Percentiles rank a stretch among this genome's conserved stretches.
Conservation (phyloP, 2,329 filamentous ascomycete genomes). For the Fusarium buharicum region DNA sequence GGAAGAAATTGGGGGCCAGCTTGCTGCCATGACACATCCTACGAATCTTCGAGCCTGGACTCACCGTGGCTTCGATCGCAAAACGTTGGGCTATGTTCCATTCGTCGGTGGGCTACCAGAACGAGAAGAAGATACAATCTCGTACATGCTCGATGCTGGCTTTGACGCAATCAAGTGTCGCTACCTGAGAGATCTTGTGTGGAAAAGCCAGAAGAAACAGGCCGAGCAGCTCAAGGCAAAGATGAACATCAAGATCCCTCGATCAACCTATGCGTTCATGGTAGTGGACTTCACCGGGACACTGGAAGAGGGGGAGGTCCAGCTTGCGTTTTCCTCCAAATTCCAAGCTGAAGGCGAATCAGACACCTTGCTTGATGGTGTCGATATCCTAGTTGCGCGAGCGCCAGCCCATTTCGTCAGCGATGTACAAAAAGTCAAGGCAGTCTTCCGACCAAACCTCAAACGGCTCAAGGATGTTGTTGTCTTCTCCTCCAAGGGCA, state of each 20-base stretch:
- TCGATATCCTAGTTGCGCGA: slow-evolving; percentile 73
- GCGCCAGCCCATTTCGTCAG: slow-evolving; percentile 75
- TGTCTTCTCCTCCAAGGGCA: slow-evolving; percentile 75
- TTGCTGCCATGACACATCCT: slow-evolving; percentile 61
- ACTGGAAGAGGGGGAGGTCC: slow-evolving; percentile 72
- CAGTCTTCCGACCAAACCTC: slow-evolving; percentile 68
- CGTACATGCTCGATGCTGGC: slow-evolving; percentile 67
- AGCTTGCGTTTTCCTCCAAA: slow-evolving; percentile 74
- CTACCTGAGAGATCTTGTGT: slow-evolving; percentile 61
- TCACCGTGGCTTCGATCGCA: slow-evolving; percentile 54
- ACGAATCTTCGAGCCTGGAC: slow-evolving; percentile 65
- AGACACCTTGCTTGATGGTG: slow-evolving; percentile 64
- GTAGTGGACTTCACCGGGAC: slow-evolving; percentile 72
- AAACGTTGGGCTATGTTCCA: slow-evolving; percentile 53
- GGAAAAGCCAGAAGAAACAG: slow-evolving; percentile 59
- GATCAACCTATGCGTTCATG: slow-evolving; percentile 72
- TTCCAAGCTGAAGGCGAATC: slow-evolving; percentile 66
- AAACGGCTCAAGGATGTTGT: slow-evolving; percentile 80
- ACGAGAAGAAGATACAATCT: slow-evolving; percentile 61
- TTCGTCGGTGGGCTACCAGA: slow-evolving; percentile 63
- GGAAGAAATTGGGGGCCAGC: slow-evolving; percentile 62
- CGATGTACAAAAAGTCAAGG: slow-evolving; percentile 76
- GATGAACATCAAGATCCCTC: slow-evolving; percentile 69
- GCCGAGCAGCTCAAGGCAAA: slow-evolving; percentile 65
- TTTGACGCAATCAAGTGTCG: slow-evolving; percentile 63